These are phyloP conservation scores for Aspergillus ustus DNA, from an alignment of 2,329 filamentous ascomycete genomes.

Conservation along the genomic window DNA sequence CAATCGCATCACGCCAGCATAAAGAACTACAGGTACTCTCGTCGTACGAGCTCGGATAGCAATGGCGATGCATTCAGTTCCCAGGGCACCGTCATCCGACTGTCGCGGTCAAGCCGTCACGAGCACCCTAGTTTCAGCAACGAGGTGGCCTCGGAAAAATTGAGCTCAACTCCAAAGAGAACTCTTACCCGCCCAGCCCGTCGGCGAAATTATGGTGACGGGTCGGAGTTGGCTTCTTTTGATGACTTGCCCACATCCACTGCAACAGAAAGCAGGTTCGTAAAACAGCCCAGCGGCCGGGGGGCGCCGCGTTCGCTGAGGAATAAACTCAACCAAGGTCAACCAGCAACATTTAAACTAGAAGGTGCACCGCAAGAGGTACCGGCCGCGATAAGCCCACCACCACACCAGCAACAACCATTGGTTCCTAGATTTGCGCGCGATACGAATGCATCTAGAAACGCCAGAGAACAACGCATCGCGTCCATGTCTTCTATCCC, in stretches of 20 bases:
- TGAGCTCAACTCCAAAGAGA: conserved; percentile 64
- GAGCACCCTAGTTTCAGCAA: conserved; percentile 54
- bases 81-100: conserved; percentile 47
- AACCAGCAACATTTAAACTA: conserved; percentile 35
- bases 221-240: conserved; percentile 88
- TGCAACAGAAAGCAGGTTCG: conserved; percentile 77
- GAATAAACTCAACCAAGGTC: conserved; percentile 53
- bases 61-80: conserved; percentile 53
- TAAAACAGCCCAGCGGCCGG: conserved; percentile 75
- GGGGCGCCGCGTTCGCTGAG: conserved; percentile 68
- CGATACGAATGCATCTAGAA: conserved; percentile 69
- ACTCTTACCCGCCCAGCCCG: conserved; percentile 75
- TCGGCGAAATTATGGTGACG: conserved; percentile 81
- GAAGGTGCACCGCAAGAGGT: conserved; percentile 54
- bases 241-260: conserved; percentile 92
- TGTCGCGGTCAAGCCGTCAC: conserved; percentile 48
- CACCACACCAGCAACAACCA: conserved; percentile 52
- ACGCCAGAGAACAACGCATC: conserved; percentile 65
- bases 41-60: conserved; percentile 82
- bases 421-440: conserved; percentile 67
- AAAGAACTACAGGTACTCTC: conserved; percentile 71
- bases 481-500: conserved; percentile 45
- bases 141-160: conserved; percentile 55
- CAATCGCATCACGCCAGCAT: conserved; percentile 79
- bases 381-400: conserved; percentile 58